Evolutionary conservation across 495 filamentous ascomycete genomes (phyloP), one percentile per base, ranked within the genome.

Genomic region (Bathelium albidoporum): DNA sequence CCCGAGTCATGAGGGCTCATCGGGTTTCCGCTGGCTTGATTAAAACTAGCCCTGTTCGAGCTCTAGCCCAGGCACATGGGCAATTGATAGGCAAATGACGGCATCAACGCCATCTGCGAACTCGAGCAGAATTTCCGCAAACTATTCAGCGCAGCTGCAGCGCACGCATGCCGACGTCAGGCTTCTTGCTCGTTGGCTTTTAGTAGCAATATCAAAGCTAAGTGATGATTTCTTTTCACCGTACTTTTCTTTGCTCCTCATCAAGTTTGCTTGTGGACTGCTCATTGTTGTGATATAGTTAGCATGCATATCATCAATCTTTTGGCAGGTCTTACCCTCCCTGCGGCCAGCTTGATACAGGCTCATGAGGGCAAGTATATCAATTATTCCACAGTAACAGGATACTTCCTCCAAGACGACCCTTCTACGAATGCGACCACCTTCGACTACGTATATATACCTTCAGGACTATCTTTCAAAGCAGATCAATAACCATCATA

Each of bases 321-420:
- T 12, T 20, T 49, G 18, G 44, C 44, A 5, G 18, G n/a, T 11
- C 20, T 20, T 9, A 26, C 29, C 20, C 16, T 55, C 24, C 0
- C 7, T 55, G 5, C 29, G 26, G 22, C 41, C 16, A 16, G 36
- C 7, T 12, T 16, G 16, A 39, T 29, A 32, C 39, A 39, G 34
- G 59, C 59, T 32, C 59, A 61, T 22, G 26, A 32, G 3, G 36
- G 36, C 7, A 62, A 36, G 2, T 70, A 76, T 44, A 75, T 87
- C 58, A 78, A 83, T 59, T 90, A 89, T 69, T 80, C 81, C 1
- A 83, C 82, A 4, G 82, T 90, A 14, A 76, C 82, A 5, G 88
- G 85, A 1, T 88, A 85, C 70, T 91, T 91, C 70, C 72, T 82
- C 18, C 88, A 91, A 72, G 87, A 90, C 73, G 79, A 88, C 58